Base-by-base conservation (phyloP, 495 filamentous ascomycete genomes). In the Penicillium crystallinum region DNA sequence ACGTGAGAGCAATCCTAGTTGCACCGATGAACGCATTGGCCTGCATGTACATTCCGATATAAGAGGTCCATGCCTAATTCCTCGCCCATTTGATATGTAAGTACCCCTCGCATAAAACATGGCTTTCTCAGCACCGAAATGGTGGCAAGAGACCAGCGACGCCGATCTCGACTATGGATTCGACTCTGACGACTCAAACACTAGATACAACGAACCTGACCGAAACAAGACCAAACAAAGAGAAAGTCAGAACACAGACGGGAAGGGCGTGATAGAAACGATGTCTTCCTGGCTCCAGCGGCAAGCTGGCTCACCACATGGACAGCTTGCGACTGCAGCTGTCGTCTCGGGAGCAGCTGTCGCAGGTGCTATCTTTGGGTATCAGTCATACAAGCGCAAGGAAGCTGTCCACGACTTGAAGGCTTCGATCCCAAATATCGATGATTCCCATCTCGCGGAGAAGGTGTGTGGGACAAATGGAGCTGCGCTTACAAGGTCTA, bases 271-370 rank as follows among this genome's bases (percentile, higher is more conserved):
- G 47, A 46, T 59, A 47, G 42, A 61, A 54, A 52, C 53, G 46
- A 84, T 84, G 80, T 71, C 80, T 15, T 77, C 77, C 21, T 84
- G 79, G 80, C 55, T 85, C 52, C 72, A 78, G 50, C 72, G 78
- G 27, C 70, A 79, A 33, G 71, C 73, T 53, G 70, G 70, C 35
- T 77, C 78, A 15, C 77, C 80, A 37, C 69, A 75, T 54, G 74
- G 76, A 3, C 90, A 92, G 67, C 77, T 96, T 43, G 83, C 81
- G 18, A 82, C 87, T 14, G 89, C 88, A 0, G 89, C 89, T 5
- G 71, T 91, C 6, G 70, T 88, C 5, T 91, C 88, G 0, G 89
- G 87, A 19, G 81, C 82, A 31, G 79, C 88, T 25, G 88, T 89
- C 23, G 89, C 87, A 9, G 76, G 80, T 34, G 76, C 82, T 10